Base-by-base conservation (phyloP, 345 rosid species). In the Brassica rapa region DNA sequence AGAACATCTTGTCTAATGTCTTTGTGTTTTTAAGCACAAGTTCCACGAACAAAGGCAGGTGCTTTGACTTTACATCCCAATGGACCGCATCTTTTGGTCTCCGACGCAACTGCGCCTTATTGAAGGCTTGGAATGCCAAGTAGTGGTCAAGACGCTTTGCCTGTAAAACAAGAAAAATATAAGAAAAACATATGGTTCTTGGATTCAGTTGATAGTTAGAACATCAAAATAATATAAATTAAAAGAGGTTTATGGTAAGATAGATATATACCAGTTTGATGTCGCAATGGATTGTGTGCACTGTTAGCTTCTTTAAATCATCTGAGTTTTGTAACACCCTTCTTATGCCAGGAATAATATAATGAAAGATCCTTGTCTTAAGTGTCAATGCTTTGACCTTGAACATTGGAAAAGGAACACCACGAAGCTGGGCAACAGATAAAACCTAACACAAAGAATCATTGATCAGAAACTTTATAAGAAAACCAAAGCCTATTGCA, bases 1-100 rank as follows among this genome's bases (percentile, higher is more conserved):
- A 4, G 30, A 70, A 23, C 65, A 56, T 21, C n/a, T 70, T 56
- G 3, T 57, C 74, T 70, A 57, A 35, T 12, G 32, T 12, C 33
- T 56, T 23, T 35, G 53, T 70, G 65, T 70, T 70, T 56, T 70
- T 70, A 57, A 68, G 12, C 74, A 70, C 8, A 19, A 55, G 10
- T 32, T 56, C 11, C 29, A 70, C 43, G 32, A 70, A 56, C 4
- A 46, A 21, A 56, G 3, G 10, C 53, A 70, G 41, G 29, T 57
- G 66, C 24, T 57, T 71, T 35, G 65, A 12, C 65, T 57, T 4
- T 7, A 35, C 1, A 69, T 10, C 9, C 62, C 65, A 37, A 35
- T 29, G 3, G 24, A 23, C 74, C 14, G 41, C 46, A 30, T 70
- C 49, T 53, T 16, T 19, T 32, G 62, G 10, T 69, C 15, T 53